Evolutionary conservation across 1,139 yeast species (phyloP).

Genomic region (Scheffersomyces segobiensis): DNA sequence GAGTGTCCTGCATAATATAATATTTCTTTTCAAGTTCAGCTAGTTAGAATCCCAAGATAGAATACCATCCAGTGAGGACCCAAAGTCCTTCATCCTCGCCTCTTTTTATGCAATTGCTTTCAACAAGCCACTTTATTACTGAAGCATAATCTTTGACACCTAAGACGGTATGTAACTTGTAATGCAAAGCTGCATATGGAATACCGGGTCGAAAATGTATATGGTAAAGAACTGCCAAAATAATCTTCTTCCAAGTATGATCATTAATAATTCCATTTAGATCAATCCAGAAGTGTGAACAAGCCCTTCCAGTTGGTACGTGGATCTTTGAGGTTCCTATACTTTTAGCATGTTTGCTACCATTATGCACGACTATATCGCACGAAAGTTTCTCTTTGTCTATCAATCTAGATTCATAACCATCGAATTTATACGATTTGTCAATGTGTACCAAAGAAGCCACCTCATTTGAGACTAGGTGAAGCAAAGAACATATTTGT

Average conservation of each 20-base stretch:
- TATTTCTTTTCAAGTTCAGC: not conserved
- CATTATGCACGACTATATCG: slow-evolving; percentile 47
- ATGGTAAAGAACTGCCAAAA: slow-evolving; percentile 48
- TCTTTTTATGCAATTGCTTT: slow-evolving; percentile 37
- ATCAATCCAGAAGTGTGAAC: slow-evolving; percentile 74
- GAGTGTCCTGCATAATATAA: not conserved
- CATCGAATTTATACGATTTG: slow-evolving; percentile 46
- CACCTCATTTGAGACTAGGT: slow-evolving; percentile 37
- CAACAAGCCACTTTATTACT: slow-evolving; percentile 59
- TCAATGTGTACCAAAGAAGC: slow-evolving; percentile 54
- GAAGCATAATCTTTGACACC: slow-evolving; percentile 50
- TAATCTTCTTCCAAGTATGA: slow-evolving; percentile 58
- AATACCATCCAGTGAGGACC: slow-evolving; percentile 57
- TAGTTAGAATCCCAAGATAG: slow-evolving; percentile 27
- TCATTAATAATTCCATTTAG: slow-evolving; percentile 59
- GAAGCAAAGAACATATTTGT: slow-evolving; percentile 55
- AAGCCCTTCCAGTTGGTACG: slow-evolving; percentile 62
- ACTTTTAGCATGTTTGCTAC: slow-evolving; percentile 1
- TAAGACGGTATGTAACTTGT: slow-evolving; percentile 40
- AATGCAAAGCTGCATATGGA: slow-evolving; percentile 30
- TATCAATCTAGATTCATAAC: slow-evolving; percentile 63
- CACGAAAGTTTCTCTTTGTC: slow-evolving; percentile 64
- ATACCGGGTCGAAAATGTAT: slow-evolving; percentile 73
- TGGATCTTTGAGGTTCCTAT: slow-evolving; percentile 17
- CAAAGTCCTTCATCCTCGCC: slow-evolving; percentile 51